Conservation (phyloP, 106 monocot genomes). For the Iris macrosiphon region DNA sequence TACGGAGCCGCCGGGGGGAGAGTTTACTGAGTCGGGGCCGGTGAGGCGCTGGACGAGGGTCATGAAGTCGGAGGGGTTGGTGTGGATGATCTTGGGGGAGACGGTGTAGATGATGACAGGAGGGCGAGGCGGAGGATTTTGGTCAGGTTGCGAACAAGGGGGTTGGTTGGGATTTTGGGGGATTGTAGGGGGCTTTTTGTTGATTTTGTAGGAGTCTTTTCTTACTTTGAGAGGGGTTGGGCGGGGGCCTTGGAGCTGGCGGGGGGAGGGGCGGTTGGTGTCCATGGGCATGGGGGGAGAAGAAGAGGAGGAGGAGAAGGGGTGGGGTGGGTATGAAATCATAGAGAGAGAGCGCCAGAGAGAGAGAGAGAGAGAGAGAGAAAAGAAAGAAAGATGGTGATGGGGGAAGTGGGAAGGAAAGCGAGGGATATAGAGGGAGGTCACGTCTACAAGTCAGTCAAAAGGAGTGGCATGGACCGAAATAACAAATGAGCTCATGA, state of each 20-base stretch:
- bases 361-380: no score
- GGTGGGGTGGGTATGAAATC: background rate
- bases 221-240: constrained; percentile 50
- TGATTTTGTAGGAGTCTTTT: constrained; percentile 62
- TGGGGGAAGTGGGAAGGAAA: background rate
- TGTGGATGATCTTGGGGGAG: constrained; percentile 76
- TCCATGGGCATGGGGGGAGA: no score
- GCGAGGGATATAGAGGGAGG: no score
- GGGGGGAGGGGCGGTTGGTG: constrained; percentile 21
- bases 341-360: no score
- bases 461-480: no score
- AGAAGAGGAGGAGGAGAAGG: background rate
- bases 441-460: no score
- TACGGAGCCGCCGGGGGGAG: constrained; percentile 6
- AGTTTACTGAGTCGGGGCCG: constrained; percentile 23
- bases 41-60: constrained; percentile 78
- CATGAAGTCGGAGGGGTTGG: constrained; percentile 64
- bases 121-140: constrained; percentile 7
- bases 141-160: constrained; percentile 1
- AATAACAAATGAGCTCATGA: no score
- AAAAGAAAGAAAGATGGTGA: no score
- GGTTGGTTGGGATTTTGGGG: constrained; percentile 4
- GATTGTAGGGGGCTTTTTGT: constrained; percentile 40
- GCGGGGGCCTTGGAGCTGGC: constrained; percentile 60
- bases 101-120: constrained; percentile 80